phyloP scores from a whole-genome alignment of 306 rosid species.

The Rubus idaeus region DNA sequence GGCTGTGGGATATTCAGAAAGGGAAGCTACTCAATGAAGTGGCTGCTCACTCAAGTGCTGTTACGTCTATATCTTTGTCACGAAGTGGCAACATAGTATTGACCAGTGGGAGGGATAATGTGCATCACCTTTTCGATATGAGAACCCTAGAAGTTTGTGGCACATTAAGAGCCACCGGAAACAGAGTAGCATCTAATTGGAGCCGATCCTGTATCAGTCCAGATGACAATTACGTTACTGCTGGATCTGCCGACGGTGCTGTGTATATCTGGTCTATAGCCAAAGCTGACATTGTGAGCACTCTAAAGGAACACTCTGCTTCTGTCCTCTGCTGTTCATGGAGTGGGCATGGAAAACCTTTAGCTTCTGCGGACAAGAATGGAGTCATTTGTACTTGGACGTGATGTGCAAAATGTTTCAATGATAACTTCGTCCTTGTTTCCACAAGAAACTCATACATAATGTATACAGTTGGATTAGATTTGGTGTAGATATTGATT shows the following conservation, averaged over 20 bases:
- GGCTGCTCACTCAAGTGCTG: slow-evolving; percentile 81
- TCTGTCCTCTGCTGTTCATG: slow-evolving; percentile 87
- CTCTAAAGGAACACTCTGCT: slow-evolving; percentile 75
- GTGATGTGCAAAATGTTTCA: slow-evolving; percentile 10
- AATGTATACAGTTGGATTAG: slow-evolving; percentile 19
- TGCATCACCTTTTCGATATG: slow-evolving; percentile 83
- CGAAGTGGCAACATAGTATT: slow-evolving; percentile 73
- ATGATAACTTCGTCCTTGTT: not conserved
- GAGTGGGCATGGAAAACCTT: slow-evolving; percentile 82
- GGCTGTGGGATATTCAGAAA: slow-evolving; percentile 83
- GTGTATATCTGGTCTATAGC: slow-evolving; percentile 81
- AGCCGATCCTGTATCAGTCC: slow-evolving; percentile 97
- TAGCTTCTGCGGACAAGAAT: slow-evolving; percentile 91
- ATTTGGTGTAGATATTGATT: slow-evolving; percentile 25
- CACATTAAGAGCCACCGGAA: slow-evolving; percentile 70
- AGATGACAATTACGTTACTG: slow-evolving; percentile 87
- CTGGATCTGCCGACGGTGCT: slow-evolving; percentile 90
- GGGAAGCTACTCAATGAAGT: slow-evolving; percentile 87
- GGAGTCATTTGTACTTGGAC: slow-evolving; percentile 87
- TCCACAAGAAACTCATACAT: slow-evolving; percentile 4
- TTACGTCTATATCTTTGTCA: slow-evolving; percentile 83
- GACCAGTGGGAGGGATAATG: slow-evolving; percentile 95
- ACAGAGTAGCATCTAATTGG: slow-evolving; percentile 91
- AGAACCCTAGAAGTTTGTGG: slow-evolving; percentile 86
- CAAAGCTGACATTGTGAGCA: slow-evolving; percentile 69